Conservation (phyloP, 2,329 filamentous ascomycete species). For the Fusarium graminum region DNA sequence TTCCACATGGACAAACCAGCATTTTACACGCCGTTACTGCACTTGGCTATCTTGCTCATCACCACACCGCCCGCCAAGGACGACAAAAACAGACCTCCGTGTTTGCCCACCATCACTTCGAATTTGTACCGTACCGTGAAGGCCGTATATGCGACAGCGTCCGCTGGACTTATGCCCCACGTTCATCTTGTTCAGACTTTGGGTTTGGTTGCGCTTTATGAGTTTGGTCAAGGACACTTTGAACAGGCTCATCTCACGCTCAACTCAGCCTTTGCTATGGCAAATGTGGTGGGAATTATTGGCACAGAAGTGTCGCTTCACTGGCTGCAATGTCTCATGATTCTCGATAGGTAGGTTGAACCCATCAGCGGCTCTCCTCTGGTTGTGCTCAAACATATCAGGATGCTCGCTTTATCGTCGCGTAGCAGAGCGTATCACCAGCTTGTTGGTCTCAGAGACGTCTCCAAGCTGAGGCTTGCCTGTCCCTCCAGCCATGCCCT, state of each 20-base stretch:
- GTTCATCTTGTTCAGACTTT: background rate
- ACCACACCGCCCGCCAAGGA: background rate
- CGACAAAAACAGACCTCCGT: background rate
- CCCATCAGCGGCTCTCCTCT: no score
- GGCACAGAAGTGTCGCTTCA: background rate
- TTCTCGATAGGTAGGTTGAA: slow-evolving; percentile 5
- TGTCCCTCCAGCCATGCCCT: background rate
- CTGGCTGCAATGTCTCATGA: slow-evolving; percentile 5
- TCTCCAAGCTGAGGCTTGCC: background rate
- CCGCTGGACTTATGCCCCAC: background rate
- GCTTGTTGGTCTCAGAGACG: no score
- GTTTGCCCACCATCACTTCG: no score
- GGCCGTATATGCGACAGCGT: background rate
- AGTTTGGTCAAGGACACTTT: background rate
- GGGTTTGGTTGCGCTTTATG: slow-evolving; percentile 2
- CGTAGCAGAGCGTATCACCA: no score
- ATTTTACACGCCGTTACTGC: background rate
- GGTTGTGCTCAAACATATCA: background rate
- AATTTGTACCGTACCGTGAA: no score
- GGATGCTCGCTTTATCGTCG: background rate
- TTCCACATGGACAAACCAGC: no score
- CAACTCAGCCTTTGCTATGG: background rate
- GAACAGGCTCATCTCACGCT: slow-evolving; percentile 4
- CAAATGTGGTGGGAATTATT: no score
- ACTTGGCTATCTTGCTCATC: background rate